phyloP scores from a whole-genome alignment of 164 flowering plant species.

The Dillenia suffruticosa region DNA sequence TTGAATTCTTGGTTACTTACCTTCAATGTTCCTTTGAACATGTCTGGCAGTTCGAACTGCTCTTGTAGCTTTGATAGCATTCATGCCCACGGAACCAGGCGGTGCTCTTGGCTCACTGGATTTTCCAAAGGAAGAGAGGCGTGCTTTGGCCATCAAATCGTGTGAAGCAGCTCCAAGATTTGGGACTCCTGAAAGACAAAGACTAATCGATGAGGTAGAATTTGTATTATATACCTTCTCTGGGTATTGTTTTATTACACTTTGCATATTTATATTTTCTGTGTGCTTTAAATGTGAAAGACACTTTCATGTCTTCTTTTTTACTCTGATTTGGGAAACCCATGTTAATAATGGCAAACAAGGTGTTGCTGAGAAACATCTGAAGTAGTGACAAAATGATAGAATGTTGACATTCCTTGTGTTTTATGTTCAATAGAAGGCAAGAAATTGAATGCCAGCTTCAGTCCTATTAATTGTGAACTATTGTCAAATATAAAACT shows the following conservation, averaged over 20 bases:
- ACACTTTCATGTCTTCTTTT: too few species aligned
- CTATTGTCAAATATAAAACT: too few species aligned
- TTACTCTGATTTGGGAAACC: too few species aligned
- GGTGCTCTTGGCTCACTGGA: conserved; percentile 96
- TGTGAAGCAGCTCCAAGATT: conserved; percentile 80
- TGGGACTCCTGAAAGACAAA: conserved; percentile 85
- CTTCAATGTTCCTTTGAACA: background rate
- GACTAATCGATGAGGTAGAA: conserved; percentile 82
- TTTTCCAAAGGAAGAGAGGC: conserved; percentile 85
- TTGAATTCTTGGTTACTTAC: conserved; percentile 3
- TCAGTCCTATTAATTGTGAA: too few species aligned
- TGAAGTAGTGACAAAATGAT: too few species aligned
- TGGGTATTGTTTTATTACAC: background rate
- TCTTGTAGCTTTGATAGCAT: conserved; percentile 90
- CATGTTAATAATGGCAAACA: too few species aligned
- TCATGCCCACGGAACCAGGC: conserved; percentile 94
- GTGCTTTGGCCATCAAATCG: conserved; percentile 77
- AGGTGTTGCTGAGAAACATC: too few species aligned
- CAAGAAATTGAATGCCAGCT: too few species aligned
- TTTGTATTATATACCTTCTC: background rate
- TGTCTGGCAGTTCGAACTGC: conserved; percentile 81
- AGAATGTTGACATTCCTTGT: too few species aligned
- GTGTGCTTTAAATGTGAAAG: too few species aligned
- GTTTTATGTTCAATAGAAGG: too few species aligned
- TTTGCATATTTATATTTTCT: background rate